Evolutionary conservation across 768 basidiomycete genomes (phyloP).

Genomic region (Suillus brevipes): DNA sequence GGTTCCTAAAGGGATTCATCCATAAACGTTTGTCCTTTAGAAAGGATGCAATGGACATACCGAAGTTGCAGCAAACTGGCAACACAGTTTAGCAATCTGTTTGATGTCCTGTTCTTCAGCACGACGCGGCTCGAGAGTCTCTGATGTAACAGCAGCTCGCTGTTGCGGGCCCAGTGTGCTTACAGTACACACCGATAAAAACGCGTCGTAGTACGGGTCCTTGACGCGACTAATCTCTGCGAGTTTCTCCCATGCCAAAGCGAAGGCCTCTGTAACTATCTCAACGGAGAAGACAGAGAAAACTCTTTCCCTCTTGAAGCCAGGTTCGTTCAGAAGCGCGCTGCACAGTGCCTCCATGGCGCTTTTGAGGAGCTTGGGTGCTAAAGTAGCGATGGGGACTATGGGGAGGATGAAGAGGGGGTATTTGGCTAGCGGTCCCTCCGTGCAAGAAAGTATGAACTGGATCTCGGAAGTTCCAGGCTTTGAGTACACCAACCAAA

Average conservation of each 20-base stretch:
- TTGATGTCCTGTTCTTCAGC: constrained; percentile 33
- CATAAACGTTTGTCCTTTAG: not conserved
- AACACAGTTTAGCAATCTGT: constrained; percentile 48
- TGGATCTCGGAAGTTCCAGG: constrained; percentile 32
- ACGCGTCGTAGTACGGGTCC: constrained; percentile 63
- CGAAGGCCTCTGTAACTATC: constrained; percentile 46
- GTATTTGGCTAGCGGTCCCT: constrained; percentile 55
- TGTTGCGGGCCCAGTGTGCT: constrained; percentile 34
- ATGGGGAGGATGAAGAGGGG: constrained; percentile 56
- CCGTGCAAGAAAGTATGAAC: constrained; percentile 61
- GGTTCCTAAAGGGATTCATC: constrained; percentile 43
- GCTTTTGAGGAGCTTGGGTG: constrained; percentile 37
- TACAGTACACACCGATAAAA: constrained; percentile 53
- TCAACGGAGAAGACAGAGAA: constrained; percentile 69
- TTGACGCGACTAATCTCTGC: constrained; percentile 41
- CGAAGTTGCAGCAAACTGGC: constrained; percentile 56
- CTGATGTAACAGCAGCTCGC: not conserved
- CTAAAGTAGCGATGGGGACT: constrained; percentile 40
- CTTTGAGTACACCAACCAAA: constrained; percentile 35
- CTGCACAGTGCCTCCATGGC: constrained; percentile 38
- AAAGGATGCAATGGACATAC: constrained; percentile 37
- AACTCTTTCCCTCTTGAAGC: constrained; percentile 33
- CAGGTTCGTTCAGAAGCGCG: constrained; percentile 28
- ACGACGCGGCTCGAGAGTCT: constrained; percentile 33
- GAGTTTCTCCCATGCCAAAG: constrained; percentile 44